phyloP scores from a whole-genome alignment of 441 rosid species.

The Biscutella auriculata region DNA sequence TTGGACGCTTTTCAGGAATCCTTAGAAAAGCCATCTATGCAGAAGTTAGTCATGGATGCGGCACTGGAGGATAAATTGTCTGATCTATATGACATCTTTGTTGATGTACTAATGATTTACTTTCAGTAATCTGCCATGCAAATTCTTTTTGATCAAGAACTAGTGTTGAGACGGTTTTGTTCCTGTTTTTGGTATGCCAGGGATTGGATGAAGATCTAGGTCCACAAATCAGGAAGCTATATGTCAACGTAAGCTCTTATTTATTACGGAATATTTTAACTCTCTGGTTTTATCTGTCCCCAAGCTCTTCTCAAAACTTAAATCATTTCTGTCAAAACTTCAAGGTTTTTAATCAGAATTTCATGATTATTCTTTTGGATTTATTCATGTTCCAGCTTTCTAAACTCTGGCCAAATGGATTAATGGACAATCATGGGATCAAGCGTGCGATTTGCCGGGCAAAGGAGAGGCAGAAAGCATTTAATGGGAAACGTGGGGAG shows the following conservation, averaged over 20 bases:
- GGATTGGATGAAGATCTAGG: constrained; percentile 90
- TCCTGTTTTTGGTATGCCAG: constrained; percentile 29
- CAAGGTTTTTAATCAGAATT: background rate
- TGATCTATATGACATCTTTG: constrained; percentile 88
- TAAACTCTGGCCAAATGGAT: constrained; percentile 76
- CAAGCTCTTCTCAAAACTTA: background rate
- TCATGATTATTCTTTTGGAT: constrained; percentile 13
- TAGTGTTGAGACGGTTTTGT: constrained; percentile 9
- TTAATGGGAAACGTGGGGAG: constrained; percentile 7
- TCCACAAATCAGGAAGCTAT: constrained; percentile 75
- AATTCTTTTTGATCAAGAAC: background rate
- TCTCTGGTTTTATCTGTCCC: background rate
- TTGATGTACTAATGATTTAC: constrained; percentile 49
- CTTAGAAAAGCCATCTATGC: constrained; percentile 35
- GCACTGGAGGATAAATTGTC: constrained; percentile 81
- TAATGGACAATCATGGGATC: constrained; percentile 85
- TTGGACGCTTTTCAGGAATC: constrained; percentile 68
- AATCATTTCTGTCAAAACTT: background rate
- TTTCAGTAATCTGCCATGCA: constrained; percentile 3
- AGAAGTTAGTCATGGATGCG: constrained; percentile 58
- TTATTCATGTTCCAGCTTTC: constrained; percentile 54
- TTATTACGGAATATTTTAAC: background rate
- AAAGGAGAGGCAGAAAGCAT: constrained; percentile 49
- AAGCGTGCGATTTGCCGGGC: constrained; percentile 82
- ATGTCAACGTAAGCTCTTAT: constrained; percentile 55